Evolutionary conservation across 257 asterid species (phyloP).

Genomic region (Buddleja alternifolia): DNA sequence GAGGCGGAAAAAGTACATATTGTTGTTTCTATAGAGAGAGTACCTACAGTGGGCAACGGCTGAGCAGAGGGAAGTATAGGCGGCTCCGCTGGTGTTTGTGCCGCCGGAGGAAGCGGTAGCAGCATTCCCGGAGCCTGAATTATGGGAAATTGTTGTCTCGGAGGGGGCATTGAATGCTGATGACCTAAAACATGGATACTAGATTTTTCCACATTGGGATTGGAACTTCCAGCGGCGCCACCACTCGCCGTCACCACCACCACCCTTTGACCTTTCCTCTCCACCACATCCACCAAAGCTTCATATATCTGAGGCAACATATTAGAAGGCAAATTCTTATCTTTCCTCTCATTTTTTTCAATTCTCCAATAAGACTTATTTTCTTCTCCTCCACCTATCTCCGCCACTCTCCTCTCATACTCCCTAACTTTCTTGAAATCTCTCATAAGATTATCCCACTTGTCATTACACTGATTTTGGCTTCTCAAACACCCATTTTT

Average conservation of each 20-base stretch:
- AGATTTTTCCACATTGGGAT: conserved; percentile 2
- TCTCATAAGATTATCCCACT: conserved; percentile 94
- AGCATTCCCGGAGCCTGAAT: conserved; percentile 5
- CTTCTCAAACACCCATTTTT: conserved; percentile 73
- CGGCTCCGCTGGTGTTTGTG: conserved; percentile 16
- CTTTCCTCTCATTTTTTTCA: conserved; percentile 81
- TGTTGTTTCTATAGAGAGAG: neutral
- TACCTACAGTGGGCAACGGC: conserved; percentile 57
- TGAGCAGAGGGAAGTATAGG: conserved; percentile 31
- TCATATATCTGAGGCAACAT: conserved; percentile 80
- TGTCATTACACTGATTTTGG: conserved; percentile 94
- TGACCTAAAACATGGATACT: neutral
- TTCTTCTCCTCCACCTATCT: neutral
- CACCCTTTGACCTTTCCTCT: conserved; percentile 43
- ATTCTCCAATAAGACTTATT: conserved; percentile 80
- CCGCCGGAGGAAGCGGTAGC: conserved; percentile 34
- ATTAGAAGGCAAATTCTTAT: conserved; percentile 68
- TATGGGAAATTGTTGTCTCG: conserved; percentile 30
- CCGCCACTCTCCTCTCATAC: conserved; percentile 48
- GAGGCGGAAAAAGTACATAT: too few relatives aligned
- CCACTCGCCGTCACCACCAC: conserved; percentile 4
- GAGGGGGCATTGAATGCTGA: neutral
- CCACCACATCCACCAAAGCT: conserved; percentile 74
- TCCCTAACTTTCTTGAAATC: conserved; percentile 94
- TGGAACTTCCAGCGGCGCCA: neutral